phyloP scores from a whole-genome alignment of 2,329 filamentous ascomycete genomes.

The Diaporthe destruens region DNA sequence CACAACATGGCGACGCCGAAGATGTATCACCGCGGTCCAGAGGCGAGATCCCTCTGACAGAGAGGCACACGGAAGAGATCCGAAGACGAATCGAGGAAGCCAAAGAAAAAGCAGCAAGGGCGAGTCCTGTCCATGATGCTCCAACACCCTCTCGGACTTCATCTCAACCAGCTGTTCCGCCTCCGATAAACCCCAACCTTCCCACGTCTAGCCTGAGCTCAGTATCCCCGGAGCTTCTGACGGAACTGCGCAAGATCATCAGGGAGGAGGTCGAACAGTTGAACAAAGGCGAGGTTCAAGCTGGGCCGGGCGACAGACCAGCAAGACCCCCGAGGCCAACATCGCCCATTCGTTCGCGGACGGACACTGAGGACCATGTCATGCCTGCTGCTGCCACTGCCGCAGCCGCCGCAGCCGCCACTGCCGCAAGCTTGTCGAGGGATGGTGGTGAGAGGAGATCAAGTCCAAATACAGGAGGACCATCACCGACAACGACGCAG shows the following conservation, averaged over 20 bases:
- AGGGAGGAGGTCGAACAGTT: slow-evolving; percentile 43
- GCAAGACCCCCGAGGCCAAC: slow-evolving; percentile 24
- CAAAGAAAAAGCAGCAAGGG: slow-evolving; percentile 25
- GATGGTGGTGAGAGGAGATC: slow-evolving; percentile 31
- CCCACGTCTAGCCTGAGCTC: slow-evolving; percentile 22
- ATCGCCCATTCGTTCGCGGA: slow-evolving; percentile 17
- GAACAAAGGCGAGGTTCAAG: slow-evolving; percentile 29
- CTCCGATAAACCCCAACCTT: slow-evolving; percentile 1
- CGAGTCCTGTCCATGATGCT: slow-evolving; percentile 15
- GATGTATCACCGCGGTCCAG: slow-evolving; percentile 39
- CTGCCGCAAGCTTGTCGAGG: slow-evolving; percentile 25
- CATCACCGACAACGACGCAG: slow-evolving; percentile 13
- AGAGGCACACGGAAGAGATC: slow-evolving; percentile 36
- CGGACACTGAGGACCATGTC: slow-evolving; percentile 1
- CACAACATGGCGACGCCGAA: slow-evolving; percentile 11
- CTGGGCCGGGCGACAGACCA: slow-evolving; percentile 12
- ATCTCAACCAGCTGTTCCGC: slow-evolving; percentile 10
- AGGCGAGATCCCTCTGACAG: slow-evolving; percentile 35
- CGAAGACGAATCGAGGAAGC: slow-evolving; percentile 32
- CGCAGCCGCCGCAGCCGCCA: slow-evolving; percentile 10
- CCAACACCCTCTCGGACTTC: slow-evolving; percentile 5
- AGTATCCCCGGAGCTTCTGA: slow-evolving; percentile 42
- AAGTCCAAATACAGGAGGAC: slow-evolving; percentile 14
- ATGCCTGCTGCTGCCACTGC: slow-evolving; percentile 8
- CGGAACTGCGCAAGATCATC: slow-evolving; percentile 45